These are phyloP conservation scores for Bertia moriformis DNA, from an alignment of 2,329 filamentous ascomycete genomes.

Conservation along the genomic window DNA sequence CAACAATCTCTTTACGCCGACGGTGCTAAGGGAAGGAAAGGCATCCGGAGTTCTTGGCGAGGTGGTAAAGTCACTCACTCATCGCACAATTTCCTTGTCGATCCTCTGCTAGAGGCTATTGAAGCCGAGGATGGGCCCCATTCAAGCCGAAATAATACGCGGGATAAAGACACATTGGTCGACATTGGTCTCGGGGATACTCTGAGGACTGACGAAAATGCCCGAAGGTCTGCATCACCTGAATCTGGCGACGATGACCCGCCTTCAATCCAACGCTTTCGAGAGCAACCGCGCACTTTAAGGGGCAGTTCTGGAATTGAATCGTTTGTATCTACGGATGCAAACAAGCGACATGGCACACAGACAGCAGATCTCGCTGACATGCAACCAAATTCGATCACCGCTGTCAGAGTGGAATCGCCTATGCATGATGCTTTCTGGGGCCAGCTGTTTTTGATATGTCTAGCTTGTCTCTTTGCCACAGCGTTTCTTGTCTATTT, in stretches of 20 bases:
- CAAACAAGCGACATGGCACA: not conserved
- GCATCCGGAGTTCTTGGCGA: not conserved
- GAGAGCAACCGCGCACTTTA: not conserved
- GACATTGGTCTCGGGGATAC: slow-evolving; percentile 48
- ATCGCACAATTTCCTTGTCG: not conserved
- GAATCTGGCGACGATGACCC: not conserved
- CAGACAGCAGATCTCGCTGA: not conserved
- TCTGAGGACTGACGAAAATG: slow-evolving; percentile 14
- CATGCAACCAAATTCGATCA: not conserved
- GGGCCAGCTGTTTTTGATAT: slow-evolving; percentile 47
- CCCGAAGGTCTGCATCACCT: not conserved
- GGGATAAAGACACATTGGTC: slow-evolving; percentile 35
- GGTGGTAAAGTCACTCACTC: not conserved
- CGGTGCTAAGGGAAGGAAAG: not conserved
- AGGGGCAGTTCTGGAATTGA: too few relatives aligned
- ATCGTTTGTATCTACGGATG: not conserved
- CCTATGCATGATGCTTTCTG: slow-evolving; percentile 46
- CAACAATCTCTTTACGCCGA: not conserved
- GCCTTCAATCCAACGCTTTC: not conserved
- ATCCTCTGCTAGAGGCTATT: not conserved
- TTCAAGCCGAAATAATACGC: slow-evolving; percentile 23
- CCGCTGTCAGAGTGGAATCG: slow-evolving; percentile 11
- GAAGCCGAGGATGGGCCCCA: slow-evolving; percentile 2
- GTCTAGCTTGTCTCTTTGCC: slow-evolving; percentile 43
- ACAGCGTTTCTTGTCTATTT: slow-evolving; percentile 48